Conservation (phyloP, 2,329 filamentous ascomycete genomes). For the Fusarium sp. region DNA sequence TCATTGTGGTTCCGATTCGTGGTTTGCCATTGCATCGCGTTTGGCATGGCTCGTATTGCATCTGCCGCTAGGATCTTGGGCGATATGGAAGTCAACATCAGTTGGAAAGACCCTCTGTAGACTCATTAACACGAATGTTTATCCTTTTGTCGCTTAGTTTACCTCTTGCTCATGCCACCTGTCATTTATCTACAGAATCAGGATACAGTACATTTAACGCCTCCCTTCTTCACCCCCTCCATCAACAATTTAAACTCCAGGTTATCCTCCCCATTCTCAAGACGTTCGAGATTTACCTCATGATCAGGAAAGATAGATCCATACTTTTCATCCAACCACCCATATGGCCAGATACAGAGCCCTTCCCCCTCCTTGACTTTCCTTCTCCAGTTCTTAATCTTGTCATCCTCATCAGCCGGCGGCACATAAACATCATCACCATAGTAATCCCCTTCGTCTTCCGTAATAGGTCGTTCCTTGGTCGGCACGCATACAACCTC, state of each 20-base stretch:
- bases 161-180: background rate
- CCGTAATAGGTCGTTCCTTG: background rate
- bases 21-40: background rate
- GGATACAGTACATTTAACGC: background rate
- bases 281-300: background rate
- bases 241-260: background rate
- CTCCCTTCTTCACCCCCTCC: background rate
- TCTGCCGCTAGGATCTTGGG: background rate
- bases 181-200: background rate
- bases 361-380: background rate
- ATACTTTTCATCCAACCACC: background rate
- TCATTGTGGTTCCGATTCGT: background rate
- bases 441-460: background rate
- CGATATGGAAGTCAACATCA: background rate
- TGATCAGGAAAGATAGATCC: background rate
- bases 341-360: conserved; percentile 13
- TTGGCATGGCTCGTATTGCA: background rate
- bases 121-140: background rate
- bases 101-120: background rate
- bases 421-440: background rate
- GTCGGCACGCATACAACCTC: background rate
- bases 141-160: background rate
- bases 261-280: background rate
- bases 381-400: background rate
- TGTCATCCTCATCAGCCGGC: background rate